Evolutionary conservation across 768 basidiomycete genomes (phyloP).

Genomic region (Psilocybe tampanensis): DNA sequence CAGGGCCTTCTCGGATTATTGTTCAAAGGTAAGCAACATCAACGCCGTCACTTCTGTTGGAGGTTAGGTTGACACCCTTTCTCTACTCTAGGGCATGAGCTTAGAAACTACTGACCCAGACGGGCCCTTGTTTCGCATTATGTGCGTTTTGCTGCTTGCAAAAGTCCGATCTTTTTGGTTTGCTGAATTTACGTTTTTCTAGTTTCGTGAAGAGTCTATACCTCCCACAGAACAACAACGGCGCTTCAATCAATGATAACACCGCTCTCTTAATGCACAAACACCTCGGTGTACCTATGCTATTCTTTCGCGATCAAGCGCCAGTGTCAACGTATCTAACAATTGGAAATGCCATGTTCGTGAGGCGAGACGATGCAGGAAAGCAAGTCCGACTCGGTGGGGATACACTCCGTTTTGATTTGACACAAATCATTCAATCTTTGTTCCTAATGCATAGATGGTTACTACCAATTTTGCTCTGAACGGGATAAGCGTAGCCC

Average conservation of each 20-base stretch:
- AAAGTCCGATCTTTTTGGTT: not conserved
- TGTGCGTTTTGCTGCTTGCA: slow-evolving; percentile 1
- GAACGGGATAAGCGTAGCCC: not conserved
- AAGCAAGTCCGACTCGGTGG: not conserved
- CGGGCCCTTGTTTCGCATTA: slow-evolving; percentile 1
- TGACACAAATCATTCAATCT: not conserved
- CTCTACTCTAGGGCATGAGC: not conserved
- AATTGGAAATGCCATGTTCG: slow-evolving; percentile 3
- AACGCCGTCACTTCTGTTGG: not conserved
- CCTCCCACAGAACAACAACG: not conserved
- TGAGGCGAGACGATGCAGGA: not conserved
- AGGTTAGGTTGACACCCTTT: not conserved
- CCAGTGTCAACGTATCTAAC: not conserved
- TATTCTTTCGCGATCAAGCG: slow-evolving; percentile 5
- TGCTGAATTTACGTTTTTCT: not conserved
- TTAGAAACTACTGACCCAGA: not conserved
- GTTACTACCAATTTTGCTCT: slow-evolving; percentile 3
- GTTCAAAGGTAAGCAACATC: not conserved
- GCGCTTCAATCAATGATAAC: not conserved
- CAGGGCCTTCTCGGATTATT: slow-evolving; percentile 7
- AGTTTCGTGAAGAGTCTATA: slow-evolving; percentile 3
- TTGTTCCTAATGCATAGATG: not conserved
- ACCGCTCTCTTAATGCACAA: slow-evolving; percentile 4
- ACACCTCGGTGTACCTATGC: not conserved
- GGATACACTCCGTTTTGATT: not conserved